Base-by-base conservation (phyloP, 441 rosid genomes). In the Populus hybrid region DNA sequence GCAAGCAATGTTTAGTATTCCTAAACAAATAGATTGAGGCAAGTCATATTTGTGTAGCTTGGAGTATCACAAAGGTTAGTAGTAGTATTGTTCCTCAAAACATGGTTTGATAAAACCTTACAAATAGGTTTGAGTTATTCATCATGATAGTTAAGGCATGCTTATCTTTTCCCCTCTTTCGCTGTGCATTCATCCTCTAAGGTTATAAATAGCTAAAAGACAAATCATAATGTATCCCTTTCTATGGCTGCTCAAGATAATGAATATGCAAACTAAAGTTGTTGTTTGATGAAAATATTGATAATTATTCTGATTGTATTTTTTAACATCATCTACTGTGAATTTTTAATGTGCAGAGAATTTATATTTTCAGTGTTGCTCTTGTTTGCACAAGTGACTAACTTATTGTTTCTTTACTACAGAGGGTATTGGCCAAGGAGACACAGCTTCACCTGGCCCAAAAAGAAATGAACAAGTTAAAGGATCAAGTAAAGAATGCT, bases 401-500 rank as follows among this genome's bases (percentile, higher is more conserved):
- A 2, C 65, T 75, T 56, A 56, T 59, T 33, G 16, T 64, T 53
- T 45, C 64, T 38, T 72, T 67, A 70, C 45, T 86, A 77, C 86
- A 96, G 99, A 89, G 87, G 83, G 91, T 86, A 61, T 83, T 90
- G 87, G 97, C 90, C 21, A 94, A 93, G 82, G 96, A 94, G 85
- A 90, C 94, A 2, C 96, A 89, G 84, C 97, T 94, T 82, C 98
- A 93, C 79, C 86, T 96, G 79, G 89, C 94, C 11, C 92, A 88
- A 79, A 94, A 89, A 77, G 95, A 94, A 90, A 83, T 96, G 77
- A 85, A 84, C 80, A 93, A 83, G 89, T 83, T 93, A 71, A 90
- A 90, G 84, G 93, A 88, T 71, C 92, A 90, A 72, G 85, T 96
- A 71, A 84, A 84, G 86, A 96, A 86, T 75, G 98, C 98, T 1